Conservation (phyloP, 192 early-diverging fungal species). For the Anaeromyces robustus region DNA sequence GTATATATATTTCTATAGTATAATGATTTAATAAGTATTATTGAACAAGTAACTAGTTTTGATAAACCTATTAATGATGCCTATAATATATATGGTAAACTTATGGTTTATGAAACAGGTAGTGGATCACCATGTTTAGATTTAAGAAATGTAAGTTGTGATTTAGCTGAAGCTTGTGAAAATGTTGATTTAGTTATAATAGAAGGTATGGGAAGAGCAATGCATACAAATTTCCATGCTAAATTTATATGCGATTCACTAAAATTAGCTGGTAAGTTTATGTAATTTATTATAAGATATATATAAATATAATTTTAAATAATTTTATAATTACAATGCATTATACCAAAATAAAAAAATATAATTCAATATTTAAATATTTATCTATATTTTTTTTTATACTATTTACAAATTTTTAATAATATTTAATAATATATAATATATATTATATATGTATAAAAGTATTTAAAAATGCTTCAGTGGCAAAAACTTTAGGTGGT, state of each 20-base stretch:
- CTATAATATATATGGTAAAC: conserved; percentile 5
- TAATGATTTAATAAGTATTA: conserved; percentile 32
- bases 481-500: not conserved
- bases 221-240: conserved; percentile 63
- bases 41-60: conserved; percentile 16
- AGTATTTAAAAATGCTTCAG: not conserved
- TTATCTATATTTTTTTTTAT: too few species aligned
- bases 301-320: too few species aligned
- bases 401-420: too few species aligned
- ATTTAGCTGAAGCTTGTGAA: conserved; percentile 24
- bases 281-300: too few species aligned
- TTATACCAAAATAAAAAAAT: too few species aligned
- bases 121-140: conserved; percentile 59
- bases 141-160: conserved; percentile 40
- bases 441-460: too few species aligned
- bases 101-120: conserved; percentile 49
- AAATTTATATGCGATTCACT: conserved; percentile 52
- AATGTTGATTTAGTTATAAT: conserved; percentile 60
- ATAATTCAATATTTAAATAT: too few species aligned
- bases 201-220: conserved; percentile 65
- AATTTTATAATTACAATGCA: too few species aligned
- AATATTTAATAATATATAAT: too few species aligned
- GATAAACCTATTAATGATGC: conserved; percentile 24
- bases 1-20: conserved; percentile 7
- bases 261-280: conserved; percentile 39